Evolutionary conservation across 2,329 filamentous ascomycete genomes (phyloP).

Genomic region (Pezicula radicicola): DNA sequence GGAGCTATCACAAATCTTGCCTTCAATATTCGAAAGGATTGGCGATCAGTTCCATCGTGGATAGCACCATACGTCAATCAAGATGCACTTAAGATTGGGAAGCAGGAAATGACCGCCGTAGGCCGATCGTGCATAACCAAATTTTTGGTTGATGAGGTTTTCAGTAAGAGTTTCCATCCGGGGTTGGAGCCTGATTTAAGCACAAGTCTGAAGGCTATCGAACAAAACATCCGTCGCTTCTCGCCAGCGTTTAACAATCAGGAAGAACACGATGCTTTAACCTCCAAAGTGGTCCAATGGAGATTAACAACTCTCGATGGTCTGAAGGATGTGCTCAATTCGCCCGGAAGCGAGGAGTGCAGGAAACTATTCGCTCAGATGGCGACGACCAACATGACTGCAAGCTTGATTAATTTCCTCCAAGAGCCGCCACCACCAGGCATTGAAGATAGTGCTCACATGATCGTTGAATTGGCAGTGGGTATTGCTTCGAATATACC

Average conservation of each 20-base stretch:
- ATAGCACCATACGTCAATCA: constrained; percentile 76
- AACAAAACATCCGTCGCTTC: constrained; percentile 79
- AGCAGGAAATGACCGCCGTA: constrained; percentile 96
- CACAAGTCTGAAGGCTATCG: constrained; percentile 76
- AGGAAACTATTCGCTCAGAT: constrained; percentile 66
- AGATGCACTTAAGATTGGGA: constrained; percentile 81
- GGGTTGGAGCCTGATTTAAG: constrained; percentile 76
- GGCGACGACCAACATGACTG: constrained; percentile 66
- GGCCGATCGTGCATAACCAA: constrained; percentile 84
- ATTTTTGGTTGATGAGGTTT: constrained; percentile 89
- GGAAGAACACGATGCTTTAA: constrained; percentile 86
- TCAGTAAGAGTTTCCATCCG: constrained; percentile 90
- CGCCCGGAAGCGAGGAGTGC: constrained; percentile 63
- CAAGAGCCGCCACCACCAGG: constrained; percentile 74
- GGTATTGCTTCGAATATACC: constrained; percentile 84
- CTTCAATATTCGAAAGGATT: constrained; percentile 95
- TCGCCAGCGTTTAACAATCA: constrained; percentile 71
- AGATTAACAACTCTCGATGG: constrained; percentile 90
- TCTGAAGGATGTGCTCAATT: constrained; percentile 67
- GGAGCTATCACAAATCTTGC: constrained; percentile 92
- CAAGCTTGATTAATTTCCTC: constrained; percentile 69
- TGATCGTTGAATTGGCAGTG: constrained; percentile 90
- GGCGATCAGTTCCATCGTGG: constrained; percentile 79
- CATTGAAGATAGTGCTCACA: constrained; percentile 82
- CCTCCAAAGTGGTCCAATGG: constrained; percentile 87